phyloP scores from a whole-genome alignment of 2,329 filamentous ascomycete species.

The Fusarium poae region DNA sequence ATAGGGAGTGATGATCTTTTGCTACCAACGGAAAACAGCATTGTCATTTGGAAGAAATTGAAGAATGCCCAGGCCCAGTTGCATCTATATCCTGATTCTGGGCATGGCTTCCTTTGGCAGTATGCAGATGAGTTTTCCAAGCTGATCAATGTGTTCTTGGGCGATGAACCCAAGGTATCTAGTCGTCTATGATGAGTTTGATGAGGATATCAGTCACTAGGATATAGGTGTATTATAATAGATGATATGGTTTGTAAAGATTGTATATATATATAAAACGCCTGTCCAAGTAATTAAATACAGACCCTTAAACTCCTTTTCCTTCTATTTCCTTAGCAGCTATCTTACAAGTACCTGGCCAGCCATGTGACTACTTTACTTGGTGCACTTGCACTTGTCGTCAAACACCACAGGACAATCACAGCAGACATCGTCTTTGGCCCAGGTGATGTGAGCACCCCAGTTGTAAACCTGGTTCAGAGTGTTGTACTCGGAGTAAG shows the following conservation, averaged over 20 bases:
- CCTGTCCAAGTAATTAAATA: background rate
- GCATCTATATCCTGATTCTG: slow-evolving; percentile 54
- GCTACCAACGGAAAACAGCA: slow-evolving; percentile 55
- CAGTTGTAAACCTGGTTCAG: slow-evolving; percentile 43
- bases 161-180: slow-evolving; percentile 19
- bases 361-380: background rate
- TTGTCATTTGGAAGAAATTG: slow-evolving; percentile 55
- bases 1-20: slow-evolving; percentile 54
- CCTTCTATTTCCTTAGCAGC: slow-evolving; percentile 6
- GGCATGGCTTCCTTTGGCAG: slow-evolving; percentile 55
- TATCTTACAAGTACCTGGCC: background rate
- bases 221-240: background rate
- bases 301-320: slow-evolving; percentile 11
- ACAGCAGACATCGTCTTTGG: slow-evolving; percentile 36
- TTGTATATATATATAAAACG: slow-evolving; percentile 10
- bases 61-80: slow-evolving; percentile 50
- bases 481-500: slow-evolving; percentile 44
- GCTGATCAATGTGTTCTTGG: slow-evolving; percentile 53
- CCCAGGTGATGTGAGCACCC: slow-evolving; percentile 41
- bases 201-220: background rate
- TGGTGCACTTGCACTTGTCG: slow-evolving; percentile 33
- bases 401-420: slow-evolving; percentile 43
- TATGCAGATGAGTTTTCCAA: slow-evolving; percentile 52
- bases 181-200: slow-evolving; percentile 34
- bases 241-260: background rate